Conservation (phyloP, 2,329 filamentous ascomycete species). For the Xylaria hypoxylon region DNA sequence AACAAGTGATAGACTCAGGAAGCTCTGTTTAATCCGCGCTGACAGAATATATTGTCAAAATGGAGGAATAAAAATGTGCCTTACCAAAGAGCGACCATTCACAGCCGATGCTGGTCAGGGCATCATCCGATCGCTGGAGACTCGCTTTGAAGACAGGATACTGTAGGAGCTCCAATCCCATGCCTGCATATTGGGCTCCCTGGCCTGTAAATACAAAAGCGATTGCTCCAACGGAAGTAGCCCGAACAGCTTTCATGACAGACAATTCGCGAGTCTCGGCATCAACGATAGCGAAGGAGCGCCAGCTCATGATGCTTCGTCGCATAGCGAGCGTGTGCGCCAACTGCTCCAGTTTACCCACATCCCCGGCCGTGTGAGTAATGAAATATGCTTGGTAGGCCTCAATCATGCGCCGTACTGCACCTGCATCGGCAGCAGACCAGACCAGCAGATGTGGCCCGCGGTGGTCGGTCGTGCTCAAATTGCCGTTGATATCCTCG, state of each 20-base stretch:
- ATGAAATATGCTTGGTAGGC: conserved; percentile 36
- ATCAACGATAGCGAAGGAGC: conserved; percentile 33
- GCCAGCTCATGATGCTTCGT: conserved; percentile 42
- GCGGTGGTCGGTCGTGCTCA: no score
- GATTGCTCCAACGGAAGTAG: no score
- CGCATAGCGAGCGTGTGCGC: conserved; percentile 43
- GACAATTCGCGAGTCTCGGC: no score
- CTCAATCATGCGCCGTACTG: conserved; percentile 36
- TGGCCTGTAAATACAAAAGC: conserved; percentile 29
- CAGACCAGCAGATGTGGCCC: conserved; percentile 45
- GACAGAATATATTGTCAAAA: no score
- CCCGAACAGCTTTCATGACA: no score
- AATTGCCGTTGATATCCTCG: no score
- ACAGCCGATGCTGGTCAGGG: background rate
- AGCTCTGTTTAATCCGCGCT: no score
- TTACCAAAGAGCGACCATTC: background rate
- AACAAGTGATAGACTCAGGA: no score
- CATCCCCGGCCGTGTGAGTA: background rate
- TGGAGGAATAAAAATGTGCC: no score
- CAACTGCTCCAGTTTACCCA: conserved; percentile 29
- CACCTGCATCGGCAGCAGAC: conserved; percentile 40
- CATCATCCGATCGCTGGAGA: background rate
- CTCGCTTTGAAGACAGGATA: conserved; percentile 40
- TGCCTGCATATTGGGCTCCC: conserved; percentile 11
- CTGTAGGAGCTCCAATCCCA: conserved; percentile 30